Evolutionary conservation across 78 protist genomes (phyloP).

Genomic region (Capsaspora owczarzaki): DNA sequence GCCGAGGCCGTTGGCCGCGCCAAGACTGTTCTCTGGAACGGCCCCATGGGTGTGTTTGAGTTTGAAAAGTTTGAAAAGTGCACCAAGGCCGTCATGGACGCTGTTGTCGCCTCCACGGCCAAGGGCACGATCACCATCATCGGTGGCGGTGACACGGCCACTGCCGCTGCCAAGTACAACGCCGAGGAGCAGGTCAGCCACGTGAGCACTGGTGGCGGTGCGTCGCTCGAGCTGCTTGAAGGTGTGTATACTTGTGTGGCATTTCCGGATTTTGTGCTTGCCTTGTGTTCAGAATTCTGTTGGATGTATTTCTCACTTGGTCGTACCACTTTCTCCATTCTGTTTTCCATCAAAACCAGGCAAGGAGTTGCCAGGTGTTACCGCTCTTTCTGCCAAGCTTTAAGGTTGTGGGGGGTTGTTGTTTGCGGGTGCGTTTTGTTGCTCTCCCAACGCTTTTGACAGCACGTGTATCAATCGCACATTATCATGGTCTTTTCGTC

Average conservation of each 20-base stretch:
- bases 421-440: too few relatives aligned
- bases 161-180: slow-evolving; percentile 74
- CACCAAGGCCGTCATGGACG: slow-evolving; percentile 68
- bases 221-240: slow-evolving; percentile 93
- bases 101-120: slow-evolving; percentile 65
- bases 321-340: too few relatives aligned
- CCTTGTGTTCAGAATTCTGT: too few relatives aligned
- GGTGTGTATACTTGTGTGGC: background rate
- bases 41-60: slow-evolving; percentile 98
- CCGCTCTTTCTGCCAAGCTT: too few relatives aligned
- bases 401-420: too few relatives aligned
- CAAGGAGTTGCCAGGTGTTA: too few relatives aligned
- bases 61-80: slow-evolving; percentile 78
- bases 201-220: slow-evolving; percentile 99
- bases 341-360: too few relatives aligned
- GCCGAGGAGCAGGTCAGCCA: slow-evolving; percentile 80
- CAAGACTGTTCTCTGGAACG: slow-evolving; percentile 95
- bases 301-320: too few relatives aligned
- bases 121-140: slow-evolving; percentile 83
- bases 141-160: slow-evolving; percentile 99
- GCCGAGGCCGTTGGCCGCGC: slow-evolving; percentile 20
- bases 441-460: too few relatives aligned
- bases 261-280: too few relatives aligned
- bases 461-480: too few relatives aligned
- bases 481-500: too few relatives aligned